A percentile compares a stretch with the other conserved stretches of the same genome.
phyloP scores from a whole-genome alignment of 306 rosid species.

The Begonia peltatifolia region DNA sequence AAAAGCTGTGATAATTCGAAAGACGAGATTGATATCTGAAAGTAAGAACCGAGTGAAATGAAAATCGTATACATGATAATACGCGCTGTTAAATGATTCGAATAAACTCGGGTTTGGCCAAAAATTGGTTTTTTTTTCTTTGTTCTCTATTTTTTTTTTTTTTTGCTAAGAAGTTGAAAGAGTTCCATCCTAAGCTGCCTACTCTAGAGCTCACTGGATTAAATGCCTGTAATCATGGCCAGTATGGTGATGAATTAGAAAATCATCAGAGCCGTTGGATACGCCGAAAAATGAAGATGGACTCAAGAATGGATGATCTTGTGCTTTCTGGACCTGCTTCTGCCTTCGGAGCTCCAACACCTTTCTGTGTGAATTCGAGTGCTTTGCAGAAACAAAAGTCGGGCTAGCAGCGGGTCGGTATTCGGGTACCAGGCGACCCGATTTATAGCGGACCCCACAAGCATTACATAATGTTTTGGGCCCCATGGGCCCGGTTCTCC shows the following conservation, averaged over 20 bases:
- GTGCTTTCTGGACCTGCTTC: slow-evolving; percentile 18
- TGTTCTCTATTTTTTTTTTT: no score
- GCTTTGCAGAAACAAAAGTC: slow-evolving; percentile 25
- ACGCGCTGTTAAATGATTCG: no score
- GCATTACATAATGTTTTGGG: slow-evolving; percentile 39
- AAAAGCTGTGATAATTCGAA: no score
- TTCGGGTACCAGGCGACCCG: slow-evolving; percentile 36
- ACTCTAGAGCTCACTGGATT: slow-evolving; percentile 14
- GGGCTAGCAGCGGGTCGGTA: slow-evolving; percentile 41
- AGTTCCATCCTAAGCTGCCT: background rate
- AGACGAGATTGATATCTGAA: no score
- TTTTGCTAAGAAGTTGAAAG: background rate
- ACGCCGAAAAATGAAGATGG: slow-evolving; percentile 60
- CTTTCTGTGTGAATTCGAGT: slow-evolving; percentile 39
- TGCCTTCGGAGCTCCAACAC: slow-evolving; percentile 37
- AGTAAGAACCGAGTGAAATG: no score
- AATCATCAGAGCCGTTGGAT: slow-evolving; percentile 72
- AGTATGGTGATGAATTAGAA: slow-evolving; percentile 27
- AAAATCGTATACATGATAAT: no score
- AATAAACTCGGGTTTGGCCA: no score
- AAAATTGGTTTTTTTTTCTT: no score
- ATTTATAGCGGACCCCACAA: slow-evolving; percentile 30
- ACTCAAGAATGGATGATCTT: slow-evolving; percentile 32
- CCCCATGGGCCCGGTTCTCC: slow-evolving; percentile 42
- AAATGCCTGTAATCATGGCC: slow-evolving; percentile 41